Evolutionary conservation across 306 rosid genomes (phyloP).

Genomic region (Lupinus albus): DNA sequence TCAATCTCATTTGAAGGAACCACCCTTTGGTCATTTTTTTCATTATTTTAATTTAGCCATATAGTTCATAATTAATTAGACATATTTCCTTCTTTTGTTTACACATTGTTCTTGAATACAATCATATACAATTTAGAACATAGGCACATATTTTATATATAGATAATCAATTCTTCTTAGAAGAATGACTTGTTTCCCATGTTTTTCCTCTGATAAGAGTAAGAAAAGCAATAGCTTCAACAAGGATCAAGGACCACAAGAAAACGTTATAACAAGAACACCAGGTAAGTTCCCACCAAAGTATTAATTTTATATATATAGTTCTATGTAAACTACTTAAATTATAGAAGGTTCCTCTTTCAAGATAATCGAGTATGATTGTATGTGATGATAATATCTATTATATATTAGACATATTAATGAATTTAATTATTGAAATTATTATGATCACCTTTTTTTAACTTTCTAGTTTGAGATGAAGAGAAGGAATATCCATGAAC

Average conservation of each 20-base stretch:
- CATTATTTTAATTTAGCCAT: not conserved
- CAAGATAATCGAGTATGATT: too few relatives aligned
- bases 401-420: too few relatives aligned
- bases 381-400: too few relatives aligned
- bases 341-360: too few relatives aligned
- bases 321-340: too few relatives aligned
- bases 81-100: not conserved
- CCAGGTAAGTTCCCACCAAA: constrained; percentile 44
- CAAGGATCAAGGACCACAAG: constrained; percentile 43
- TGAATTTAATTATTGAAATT: too few relatives aligned
- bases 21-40: constrained; percentile 33
- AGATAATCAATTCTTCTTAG: constrained; percentile 3
- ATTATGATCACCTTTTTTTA: too few relatives aligned
- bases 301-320: not conserved
- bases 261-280: constrained; percentile 37
- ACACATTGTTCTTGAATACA: not conserved
- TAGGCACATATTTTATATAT: constrained; percentile 2
- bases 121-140: not conserved
- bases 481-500: too few relatives aligned
- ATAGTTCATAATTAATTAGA: not conserved
- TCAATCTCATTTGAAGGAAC: constrained; percentile 71
- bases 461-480: too few relatives aligned
- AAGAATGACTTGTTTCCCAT: constrained; percentile 82
- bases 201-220: constrained; percentile 61
- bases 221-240: constrained; percentile 53